phyloP scores from a whole-genome alignment of 805 yeast species.

The Saccharomycopsis babjevae region DNA sequence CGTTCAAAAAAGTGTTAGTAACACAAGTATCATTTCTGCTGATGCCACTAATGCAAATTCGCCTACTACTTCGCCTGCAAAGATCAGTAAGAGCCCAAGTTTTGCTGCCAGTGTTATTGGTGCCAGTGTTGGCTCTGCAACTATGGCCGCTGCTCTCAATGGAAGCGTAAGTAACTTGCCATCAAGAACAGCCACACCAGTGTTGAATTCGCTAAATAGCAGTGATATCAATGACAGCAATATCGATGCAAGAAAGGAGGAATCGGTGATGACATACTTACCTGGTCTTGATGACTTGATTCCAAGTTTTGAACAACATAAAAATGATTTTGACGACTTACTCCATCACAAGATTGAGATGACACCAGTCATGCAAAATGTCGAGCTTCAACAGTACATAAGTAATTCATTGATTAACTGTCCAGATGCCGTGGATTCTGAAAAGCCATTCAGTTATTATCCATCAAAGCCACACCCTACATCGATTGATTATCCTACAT shows the following conservation, averaged over 20 bases:
- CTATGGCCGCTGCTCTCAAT: slow-evolving; percentile 18
- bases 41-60: slow-evolving; percentile 17
- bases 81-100: not conserved
- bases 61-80: slow-evolving; percentile 8
- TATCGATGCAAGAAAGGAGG: slow-evolving; percentile 13
- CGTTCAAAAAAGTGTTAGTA: slow-evolving; percentile 17
- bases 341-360: slow-evolving; percentile 21
- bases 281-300: slow-evolving; percentile 23
- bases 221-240: not conserved
- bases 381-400: slow-evolving; percentile 42
- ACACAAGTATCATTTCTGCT: slow-evolving; percentile 17
- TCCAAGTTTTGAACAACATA: slow-evolving; percentile 25
- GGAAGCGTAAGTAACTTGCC: slow-evolving; percentile 4
- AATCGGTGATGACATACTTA: slow-evolving; percentile 2
- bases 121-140: slow-evolving; percentile 3
- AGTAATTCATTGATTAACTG: slow-evolving; percentile 78
- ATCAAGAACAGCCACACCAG: not conserved
- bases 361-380: not conserved
- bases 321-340: slow-evolving; percentile 18
- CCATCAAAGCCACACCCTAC: slow-evolving; percentile 85
- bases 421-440: slow-evolving; percentile 90
- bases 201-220: not conserved
- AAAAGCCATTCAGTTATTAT: slow-evolving; percentile 56
- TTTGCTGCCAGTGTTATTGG: slow-evolving; percentile 19
- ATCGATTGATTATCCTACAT: slow-evolving; percentile 68